These are phyloP conservation scores for Albugo candida DNA, from an alignment of 352 stramenopile species.

Conservation along the genomic window DNA sequence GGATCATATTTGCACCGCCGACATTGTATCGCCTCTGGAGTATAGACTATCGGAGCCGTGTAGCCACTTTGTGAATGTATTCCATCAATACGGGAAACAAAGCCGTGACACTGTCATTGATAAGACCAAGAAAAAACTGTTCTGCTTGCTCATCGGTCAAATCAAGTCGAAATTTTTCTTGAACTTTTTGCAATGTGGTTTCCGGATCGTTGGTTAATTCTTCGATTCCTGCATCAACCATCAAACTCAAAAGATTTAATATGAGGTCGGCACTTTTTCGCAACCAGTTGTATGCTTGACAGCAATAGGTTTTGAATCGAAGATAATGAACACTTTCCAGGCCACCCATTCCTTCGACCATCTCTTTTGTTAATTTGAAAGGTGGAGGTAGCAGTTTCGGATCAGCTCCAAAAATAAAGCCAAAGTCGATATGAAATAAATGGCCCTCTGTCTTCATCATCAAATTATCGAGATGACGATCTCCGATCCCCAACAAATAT, in stretches of 20 bases:
- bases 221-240: constrained; percentile 97
- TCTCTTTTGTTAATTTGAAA: constrained; percentile 95
- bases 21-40: too few species aligned
- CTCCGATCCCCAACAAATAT: constrained; percentile 97
- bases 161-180: constrained; percentile 94
- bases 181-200: constrained; percentile 76
- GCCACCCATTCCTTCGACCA: constrained; percentile 95
- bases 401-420: constrained; percentile 98
- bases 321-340: constrained; percentile 81
- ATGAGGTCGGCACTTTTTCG: constrained; percentile 96
- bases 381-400: constrained; percentile 96
- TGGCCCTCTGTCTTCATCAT: constrained; percentile 93
- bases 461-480: constrained; percentile 99
- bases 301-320: constrained; percentile 87
- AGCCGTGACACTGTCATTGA: constrained; percentile 88
- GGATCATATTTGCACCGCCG: too few species aligned
- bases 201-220: constrained; percentile 69
- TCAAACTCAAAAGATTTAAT: constrained; percentile 96
- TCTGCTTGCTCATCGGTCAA: constrained; percentile 95
- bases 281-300: constrained; percentile 86
- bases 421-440: constrained; percentile 99
- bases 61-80: constrained; percentile 74
- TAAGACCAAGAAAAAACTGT: constrained; percentile 91
- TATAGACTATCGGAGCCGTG: constrained; percentile 16
- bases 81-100: constrained; percentile 79